phyloP scores from a whole-genome alignment of 768 basidiomycete species.

The Sporobolomyces roseus region DNA sequence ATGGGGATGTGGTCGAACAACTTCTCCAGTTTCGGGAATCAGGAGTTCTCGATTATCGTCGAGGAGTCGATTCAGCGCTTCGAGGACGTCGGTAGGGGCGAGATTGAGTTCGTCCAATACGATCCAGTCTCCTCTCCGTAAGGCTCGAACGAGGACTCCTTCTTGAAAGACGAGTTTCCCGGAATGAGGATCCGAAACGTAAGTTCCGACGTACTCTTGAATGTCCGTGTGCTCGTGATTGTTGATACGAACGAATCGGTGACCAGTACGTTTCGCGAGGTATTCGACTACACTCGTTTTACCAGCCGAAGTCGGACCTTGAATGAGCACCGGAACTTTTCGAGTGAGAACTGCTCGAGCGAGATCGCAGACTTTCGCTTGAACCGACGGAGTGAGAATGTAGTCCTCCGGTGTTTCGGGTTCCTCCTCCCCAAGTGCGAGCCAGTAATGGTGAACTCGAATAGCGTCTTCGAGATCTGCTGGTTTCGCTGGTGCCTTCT shows the following conservation, averaged over 20 bases:
- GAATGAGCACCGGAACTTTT: slow-evolving; percentile 89
- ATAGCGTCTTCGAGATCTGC: slow-evolving; percentile 48
- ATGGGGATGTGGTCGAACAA: slow-evolving; percentile 84
- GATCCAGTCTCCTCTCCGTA: slow-evolving; percentile 92
- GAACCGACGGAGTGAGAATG: slow-evolving; percentile 91
- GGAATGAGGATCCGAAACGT: slow-evolving; percentile 82
- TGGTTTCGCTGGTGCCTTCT: slow-evolving; percentile 51
- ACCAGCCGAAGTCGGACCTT: slow-evolving; percentile 95
- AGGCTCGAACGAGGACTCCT: slow-evolving; percentile 84
- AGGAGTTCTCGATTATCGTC: slow-evolving; percentile 97
- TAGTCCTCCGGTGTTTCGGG: slow-evolving; percentile 65
- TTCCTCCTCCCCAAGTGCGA: slow-evolving; percentile 69
- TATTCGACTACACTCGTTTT: slow-evolving; percentile 98
- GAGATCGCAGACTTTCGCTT: slow-evolving; percentile 88
- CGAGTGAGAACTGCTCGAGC: slow-evolving; percentile 82
- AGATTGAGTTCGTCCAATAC: slow-evolving; percentile 96
- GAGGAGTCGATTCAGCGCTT: slow-evolving; percentile 89
- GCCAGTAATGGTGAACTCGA: slow-evolving; percentile 86
- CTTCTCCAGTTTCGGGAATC: slow-evolving; percentile 92
- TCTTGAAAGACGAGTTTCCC: slow-evolving; percentile 96
- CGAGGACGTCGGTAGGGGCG: slow-evolving; percentile 94
- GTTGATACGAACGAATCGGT: slow-evolving; percentile 95
- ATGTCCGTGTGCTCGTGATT: slow-evolving; percentile 99
- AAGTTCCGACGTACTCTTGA: slow-evolving; percentile 95
- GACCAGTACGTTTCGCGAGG: slow-evolving; percentile 84